These are phyloP conservation scores for Zymoseptoria brevis DNA, from an alignment of 2,329 filamentous ascomycete genomes.

Conservation along the genomic window DNA sequence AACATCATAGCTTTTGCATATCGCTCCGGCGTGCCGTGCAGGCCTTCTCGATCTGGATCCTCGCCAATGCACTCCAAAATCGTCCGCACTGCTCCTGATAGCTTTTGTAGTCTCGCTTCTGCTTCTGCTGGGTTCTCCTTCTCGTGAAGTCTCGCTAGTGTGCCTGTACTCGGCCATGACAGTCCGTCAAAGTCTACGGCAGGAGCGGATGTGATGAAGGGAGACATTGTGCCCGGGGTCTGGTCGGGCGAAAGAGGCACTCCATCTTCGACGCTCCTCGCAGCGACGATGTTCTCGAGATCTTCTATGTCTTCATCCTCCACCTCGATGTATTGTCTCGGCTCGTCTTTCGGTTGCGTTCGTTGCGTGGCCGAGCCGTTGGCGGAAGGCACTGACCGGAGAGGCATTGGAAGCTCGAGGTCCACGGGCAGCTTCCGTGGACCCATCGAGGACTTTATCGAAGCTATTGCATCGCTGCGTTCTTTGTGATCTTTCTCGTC, in stretches of 20 bases:
- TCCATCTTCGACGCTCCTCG: conserved; percentile 47
- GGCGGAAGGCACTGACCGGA: conserved; percentile 1
- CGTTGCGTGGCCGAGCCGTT: conserved; percentile 3
- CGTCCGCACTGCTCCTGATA: conserved; percentile 55
- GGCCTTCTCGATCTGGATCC: conserved; percentile 56
- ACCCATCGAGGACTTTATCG: conserved; percentile 51
- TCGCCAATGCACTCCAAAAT: conserved; percentile 60
- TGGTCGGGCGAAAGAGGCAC: conserved; percentile 45
- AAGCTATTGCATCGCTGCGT: conserved; percentile 49
- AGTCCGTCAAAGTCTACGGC: conserved; percentile 49
- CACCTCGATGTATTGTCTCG: conserved; percentile 31
- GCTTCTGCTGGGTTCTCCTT: conserved; percentile 47
- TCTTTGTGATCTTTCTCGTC: conserved; percentile 44
- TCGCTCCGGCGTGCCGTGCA: conserved; percentile 63
- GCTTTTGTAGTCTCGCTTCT: conserved; percentile 49
- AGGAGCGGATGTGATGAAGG: conserved; percentile 44
- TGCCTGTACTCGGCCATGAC: conserved; percentile 44
- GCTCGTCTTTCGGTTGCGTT: not conserved
- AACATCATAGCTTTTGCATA: conserved; percentile 95
- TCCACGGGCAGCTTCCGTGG: conserved; percentile 40
- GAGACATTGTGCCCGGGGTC: conserved; percentile 43
- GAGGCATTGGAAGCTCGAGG: conserved; percentile 28
- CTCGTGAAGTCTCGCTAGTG: conserved; percentile 24
- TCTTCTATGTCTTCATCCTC: conserved; percentile 38
- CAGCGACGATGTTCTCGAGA: conserved; percentile 23